Evolutionary conservation across 2,329 filamentous ascomycete genomes (phyloP).

Genomic region (Aspergillus calidoustus): DNA sequence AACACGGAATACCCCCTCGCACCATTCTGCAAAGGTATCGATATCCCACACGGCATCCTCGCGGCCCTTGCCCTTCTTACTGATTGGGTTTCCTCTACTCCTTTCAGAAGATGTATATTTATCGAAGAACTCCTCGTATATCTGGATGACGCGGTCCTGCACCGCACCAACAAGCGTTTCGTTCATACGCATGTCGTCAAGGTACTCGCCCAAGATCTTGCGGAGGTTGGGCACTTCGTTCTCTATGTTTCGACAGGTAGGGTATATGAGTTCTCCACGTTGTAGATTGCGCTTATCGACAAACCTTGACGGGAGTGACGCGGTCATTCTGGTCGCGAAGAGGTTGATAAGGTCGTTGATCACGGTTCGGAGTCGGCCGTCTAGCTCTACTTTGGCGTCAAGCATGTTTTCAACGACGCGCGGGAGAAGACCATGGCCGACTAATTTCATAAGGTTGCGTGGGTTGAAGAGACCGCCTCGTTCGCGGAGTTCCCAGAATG

Average conservation of each 20-base stretch:
- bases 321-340: conserved; percentile 62
- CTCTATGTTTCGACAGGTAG: conserved; percentile 60
- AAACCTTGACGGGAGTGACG: conserved; percentile 47
- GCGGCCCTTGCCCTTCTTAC: conserved; percentile 62
- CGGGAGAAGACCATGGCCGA: conserved; percentile 63
- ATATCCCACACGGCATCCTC: conserved; percentile 69
- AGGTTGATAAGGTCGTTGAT: conserved; percentile 69
- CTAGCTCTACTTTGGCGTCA: conserved; percentile 70
- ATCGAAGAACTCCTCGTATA: conserved; percentile 69
- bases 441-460: conserved; percentile 63
- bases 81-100: conserved; percentile 38
- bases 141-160: conserved; percentile 64
- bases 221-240: conserved; percentile 62
- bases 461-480: conserved; percentile 70
- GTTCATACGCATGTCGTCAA: conserved; percentile 67
- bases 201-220: conserved; percentile 63
- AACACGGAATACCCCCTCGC: conserved; percentile 62
- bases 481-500: conserved; percentile 70
- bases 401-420: conserved; percentile 73
- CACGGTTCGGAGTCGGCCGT: conserved; percentile 63
- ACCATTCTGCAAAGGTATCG: conserved; percentile 68
- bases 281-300: conserved; percentile 44
- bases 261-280: conserved; percentile 48
- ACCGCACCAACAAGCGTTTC: conserved; percentile 70
- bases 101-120: conserved; percentile 49